Evolutionary conservation across 2,329 filamentous ascomycete species (phyloP), one percentile per base, ranked within the genome.

Genomic region (Arthrobotrys sinensis): DNA sequence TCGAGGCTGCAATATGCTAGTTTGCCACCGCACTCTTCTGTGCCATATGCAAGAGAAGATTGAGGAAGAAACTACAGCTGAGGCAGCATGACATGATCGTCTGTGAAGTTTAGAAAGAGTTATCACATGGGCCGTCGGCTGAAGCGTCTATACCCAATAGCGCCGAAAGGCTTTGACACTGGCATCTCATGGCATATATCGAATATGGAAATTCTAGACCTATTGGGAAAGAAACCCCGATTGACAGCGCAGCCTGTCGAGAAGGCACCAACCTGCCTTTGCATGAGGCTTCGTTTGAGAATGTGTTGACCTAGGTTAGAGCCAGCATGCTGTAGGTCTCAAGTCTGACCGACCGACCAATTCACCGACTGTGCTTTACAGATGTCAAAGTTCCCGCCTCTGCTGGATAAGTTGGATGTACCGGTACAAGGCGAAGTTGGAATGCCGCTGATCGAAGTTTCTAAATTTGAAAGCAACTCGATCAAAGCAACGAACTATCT

Each of bases 81-180:
- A 66, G n/a, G 64, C 71, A 76, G 48, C 46, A 57, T 66, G 60
- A 57, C 48, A 60, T 52, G 70, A 67, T 73, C 60, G 69, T 46
- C 48, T 65, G 50, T 50, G 32, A 16, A 43, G 46, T 40, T 8
- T 4, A 16, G 19, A 65, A 32, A 50, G 28, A 34, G 21, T 50
- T 60, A 71, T 77, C 73, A 77, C 73, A 77, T 77, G 66, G 60
- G 60, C 24, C 73, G 38, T 77, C 73, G 73, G 73, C 66, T 77
- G 73, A 77, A 70, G 73, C 73, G 65, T 77, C 48, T 77, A 70
- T 66, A 62, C 28, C 45, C 43, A 40, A 64, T 45, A 46, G 71
- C 46, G 71, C 55, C 53, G 52, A 40, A 48, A 12, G 64, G 48
- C 36, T 63, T 52, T 63, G 24, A 53, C 43, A 53, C 50, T 36